Conservation (phyloP, 164 flowering plant species). For the Vitis labrusca region DNA sequence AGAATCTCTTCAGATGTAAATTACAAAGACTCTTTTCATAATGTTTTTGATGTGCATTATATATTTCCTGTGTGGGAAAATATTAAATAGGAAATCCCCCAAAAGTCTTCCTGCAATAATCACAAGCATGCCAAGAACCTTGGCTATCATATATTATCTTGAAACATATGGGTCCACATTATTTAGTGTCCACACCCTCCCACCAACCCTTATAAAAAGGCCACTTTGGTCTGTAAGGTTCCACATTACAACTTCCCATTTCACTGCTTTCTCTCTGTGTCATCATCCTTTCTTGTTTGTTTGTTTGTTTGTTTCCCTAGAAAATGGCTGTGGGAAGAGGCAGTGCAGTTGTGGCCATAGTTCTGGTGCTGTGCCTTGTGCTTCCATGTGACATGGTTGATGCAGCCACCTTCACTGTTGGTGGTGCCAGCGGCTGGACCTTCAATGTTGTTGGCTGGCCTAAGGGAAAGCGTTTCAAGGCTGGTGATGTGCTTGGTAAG, state of each 20-base stretch:
- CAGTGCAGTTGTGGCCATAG: conserved; percentile 35
- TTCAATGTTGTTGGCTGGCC: conserved; percentile 46
- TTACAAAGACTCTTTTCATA: too few relatives aligned
- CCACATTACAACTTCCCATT: not conserved
- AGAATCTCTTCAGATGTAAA: too few relatives aligned
- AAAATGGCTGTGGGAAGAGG: conserved; percentile 43
- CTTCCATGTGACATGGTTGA: conserved; percentile 27
- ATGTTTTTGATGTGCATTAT: too few relatives aligned
- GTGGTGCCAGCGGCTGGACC: conserved; percentile 41
- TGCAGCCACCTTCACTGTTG: conserved; percentile 38
- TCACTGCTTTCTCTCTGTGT: not conserved
- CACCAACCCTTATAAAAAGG: too few relatives aligned
- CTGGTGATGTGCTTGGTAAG: conserved; percentile 52
- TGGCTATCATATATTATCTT: too few relatives aligned
- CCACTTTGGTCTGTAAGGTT: not conserved
- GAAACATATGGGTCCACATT: too few relatives aligned
- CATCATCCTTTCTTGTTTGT: not conserved
- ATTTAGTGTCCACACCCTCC: too few relatives aligned
- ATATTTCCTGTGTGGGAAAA: too few relatives aligned
- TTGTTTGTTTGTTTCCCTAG: not conserved
- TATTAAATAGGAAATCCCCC: too few relatives aligned
- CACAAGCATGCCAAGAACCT: too few relatives aligned
- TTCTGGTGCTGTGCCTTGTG: conserved; percentile 9
- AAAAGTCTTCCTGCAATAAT: too few relatives aligned
- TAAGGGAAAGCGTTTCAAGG: conserved; percentile 39